Evolutionary conservation across 306 rosid species (phyloP).

Genomic region (Neltuma alba): DNA sequence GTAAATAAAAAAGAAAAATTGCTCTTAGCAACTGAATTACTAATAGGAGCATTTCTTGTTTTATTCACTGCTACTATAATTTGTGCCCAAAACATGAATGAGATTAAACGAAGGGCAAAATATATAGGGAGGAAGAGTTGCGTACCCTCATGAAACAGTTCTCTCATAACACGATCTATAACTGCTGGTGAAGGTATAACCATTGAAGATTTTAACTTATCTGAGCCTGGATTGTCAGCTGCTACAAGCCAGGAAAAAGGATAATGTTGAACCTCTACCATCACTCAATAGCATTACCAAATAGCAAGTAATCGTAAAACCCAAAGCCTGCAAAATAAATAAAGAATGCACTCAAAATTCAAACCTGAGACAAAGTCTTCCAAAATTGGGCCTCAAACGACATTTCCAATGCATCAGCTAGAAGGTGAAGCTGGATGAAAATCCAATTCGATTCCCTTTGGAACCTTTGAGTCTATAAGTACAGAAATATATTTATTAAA

Average conservation of each 20-base stretch:
- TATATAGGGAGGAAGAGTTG: constrained; percentile 23
- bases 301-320: constrained; percentile 33
- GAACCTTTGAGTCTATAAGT: constrained; percentile 64
- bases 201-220: constrained; percentile 70
- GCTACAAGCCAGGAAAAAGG: constrained; percentile 43
- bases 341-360: constrained; percentile 34
- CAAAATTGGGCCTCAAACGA: constrained; percentile 89
- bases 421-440: constrained; percentile 77
- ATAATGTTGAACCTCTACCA: constrained; percentile 25
- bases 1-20: neutral
- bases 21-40: neutral
- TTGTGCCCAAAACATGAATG: neutral
- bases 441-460: constrained; percentile 73
- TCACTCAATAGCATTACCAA: constrained; percentile 29
- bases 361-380: constrained; percentile 98
- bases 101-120: constrained; percentile 32
- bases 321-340: constrained; percentile 33
- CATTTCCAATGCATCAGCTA: constrained; percentile 75
- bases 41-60: neutral
- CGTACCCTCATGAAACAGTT: constrained; percentile 85
- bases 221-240: constrained; percentile 82
- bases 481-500: constrained; percentile 20
- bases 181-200: constrained; percentile 89
- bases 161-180: constrained; percentile 88
- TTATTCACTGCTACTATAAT: neutral